Evolutionary conservation across 495 filamentous ascomycete genomes (phyloP).

Genomic region (Penicillium canescens): DNA sequence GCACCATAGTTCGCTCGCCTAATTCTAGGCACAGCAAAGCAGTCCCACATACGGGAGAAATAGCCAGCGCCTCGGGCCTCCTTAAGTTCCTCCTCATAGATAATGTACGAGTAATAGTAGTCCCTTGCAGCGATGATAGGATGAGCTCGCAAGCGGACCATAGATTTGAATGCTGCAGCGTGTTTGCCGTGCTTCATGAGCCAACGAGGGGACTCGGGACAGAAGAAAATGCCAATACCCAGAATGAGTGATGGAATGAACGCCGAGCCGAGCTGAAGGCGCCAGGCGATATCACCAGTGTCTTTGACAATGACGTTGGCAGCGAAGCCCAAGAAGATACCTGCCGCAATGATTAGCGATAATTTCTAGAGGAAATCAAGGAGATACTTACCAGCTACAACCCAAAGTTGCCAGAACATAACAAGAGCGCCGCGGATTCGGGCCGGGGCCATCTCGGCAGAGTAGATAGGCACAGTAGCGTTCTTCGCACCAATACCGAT

Average conservation of each 20-base stretch:
- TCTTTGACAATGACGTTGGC: slow-evolving; percentile 63
- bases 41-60: slow-evolving; percentile 57
- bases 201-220: slow-evolving; percentile 69
- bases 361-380: not conserved
- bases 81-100: slow-evolving; percentile 52
- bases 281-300: slow-evolving; percentile 58
- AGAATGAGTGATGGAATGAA: slow-evolving; percentile 68
- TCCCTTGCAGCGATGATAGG: slow-evolving; percentile 36
- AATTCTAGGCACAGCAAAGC: slow-evolving; percentile 62
- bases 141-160: slow-evolving; percentile 55
- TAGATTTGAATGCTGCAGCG: slow-evolving; percentile 52
- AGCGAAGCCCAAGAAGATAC: slow-evolving; percentile 61
- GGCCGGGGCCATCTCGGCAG: slow-evolving; percentile 62
- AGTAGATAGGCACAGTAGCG: slow-evolving; percentile 64
- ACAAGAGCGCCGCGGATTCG: slow-evolving; percentile 63
- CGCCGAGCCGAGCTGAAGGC: slow-evolving; percentile 64
- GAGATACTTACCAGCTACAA: slow-evolving; percentile 19
- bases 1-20: slow-evolving; percentile 64
- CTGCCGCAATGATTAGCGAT: slow-evolving; percentile 39
- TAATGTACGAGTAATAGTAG: slow-evolving; percentile 50
- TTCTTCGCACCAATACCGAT: slow-evolving; percentile 64
- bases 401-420: slow-evolving; percentile 65
- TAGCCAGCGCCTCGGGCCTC: slow-evolving; percentile 46
- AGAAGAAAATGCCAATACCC: slow-evolving; percentile 59
- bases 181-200: slow-evolving; percentile 59